phyloP scores from a whole-genome alignment of 2,329 filamentous ascomycete species.

The Tympanopsis confertula region DNA sequence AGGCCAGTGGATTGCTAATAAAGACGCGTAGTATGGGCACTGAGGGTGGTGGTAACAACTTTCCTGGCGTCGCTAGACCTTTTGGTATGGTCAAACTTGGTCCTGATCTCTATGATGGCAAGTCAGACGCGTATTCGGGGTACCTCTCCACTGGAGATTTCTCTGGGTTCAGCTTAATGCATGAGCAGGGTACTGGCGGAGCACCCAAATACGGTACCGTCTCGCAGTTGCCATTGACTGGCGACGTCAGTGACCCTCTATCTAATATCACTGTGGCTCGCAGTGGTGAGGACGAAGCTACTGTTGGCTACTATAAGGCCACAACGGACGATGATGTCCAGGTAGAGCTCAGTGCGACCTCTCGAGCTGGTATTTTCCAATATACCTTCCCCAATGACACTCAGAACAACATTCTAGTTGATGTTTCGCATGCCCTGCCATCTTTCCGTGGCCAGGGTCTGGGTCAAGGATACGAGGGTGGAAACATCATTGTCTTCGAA shows the following conservation, averaged over 20 bases:
- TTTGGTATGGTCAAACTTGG: conserved; percentile 37
- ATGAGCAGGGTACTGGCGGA: conserved; percentile 57
- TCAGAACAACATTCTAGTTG: conserved; percentile 39
- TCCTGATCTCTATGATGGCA: conserved; percentile 32
- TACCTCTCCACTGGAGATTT: conserved; percentile 38
- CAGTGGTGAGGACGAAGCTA: conserved; percentile 33
- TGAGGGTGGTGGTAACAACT: conserved; percentile 32
- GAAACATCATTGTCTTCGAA: conserved; percentile 36
- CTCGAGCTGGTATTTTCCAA: conserved; percentile 44
- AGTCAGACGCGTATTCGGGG: conserved; percentile 37
- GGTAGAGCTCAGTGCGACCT: conserved; percentile 43
- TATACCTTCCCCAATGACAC: conserved; percentile 40
- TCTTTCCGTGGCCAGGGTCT: conserved; percentile 48
- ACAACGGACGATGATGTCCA: conserved; percentile 39
- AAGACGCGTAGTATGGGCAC: conserved; percentile 16
- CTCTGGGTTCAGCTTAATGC: conserved; percentile 51
- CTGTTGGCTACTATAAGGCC: conserved; percentile 51
- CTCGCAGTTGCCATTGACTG: conserved; percentile 42
- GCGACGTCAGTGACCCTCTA: conserved; percentile 38
- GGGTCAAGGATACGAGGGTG: conserved; percentile 51
- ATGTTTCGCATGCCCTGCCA: conserved; percentile 55
- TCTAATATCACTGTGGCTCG: conserved; percentile 42
- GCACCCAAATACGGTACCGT: conserved; percentile 61
- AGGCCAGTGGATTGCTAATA: no score
- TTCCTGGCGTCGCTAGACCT: conserved; percentile 34